Evolutionary conservation across 208 protist genomes (phyloP).

Genomic region (Crithidia thermophila): DNA sequence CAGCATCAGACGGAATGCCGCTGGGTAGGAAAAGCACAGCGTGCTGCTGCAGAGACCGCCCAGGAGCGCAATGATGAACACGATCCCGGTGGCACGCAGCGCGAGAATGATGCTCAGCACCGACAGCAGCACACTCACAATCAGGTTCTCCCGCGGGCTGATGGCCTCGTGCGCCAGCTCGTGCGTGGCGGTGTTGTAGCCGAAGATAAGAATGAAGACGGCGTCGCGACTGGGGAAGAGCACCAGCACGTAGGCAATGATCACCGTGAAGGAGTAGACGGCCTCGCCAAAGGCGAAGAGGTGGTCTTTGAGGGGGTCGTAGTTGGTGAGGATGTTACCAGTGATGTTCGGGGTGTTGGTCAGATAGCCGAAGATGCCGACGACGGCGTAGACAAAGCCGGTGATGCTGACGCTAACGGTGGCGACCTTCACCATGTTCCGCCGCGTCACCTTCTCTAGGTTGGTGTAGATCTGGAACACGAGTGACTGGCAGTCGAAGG

Average conservation of each 20-base stretch:
- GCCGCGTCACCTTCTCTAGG: conserved; percentile 51
- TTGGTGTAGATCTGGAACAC: conserved; percentile 78
- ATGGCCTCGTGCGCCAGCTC: conserved; percentile 40
- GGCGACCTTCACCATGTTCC: conserved; percentile 63
- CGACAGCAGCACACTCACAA: conserved; percentile 64
- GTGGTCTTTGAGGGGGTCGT: conserved; percentile 56
- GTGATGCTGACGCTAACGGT: conserved; percentile 49
- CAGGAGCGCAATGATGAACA: conserved; percentile 68
- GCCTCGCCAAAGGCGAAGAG: conserved; percentile 69
- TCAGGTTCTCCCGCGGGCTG: conserved; percentile 47
- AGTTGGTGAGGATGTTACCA: conserved; percentile 82
- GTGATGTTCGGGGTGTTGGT: conserved; percentile 51
- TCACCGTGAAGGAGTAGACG: conserved; percentile 69
- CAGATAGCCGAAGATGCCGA: conserved; percentile 81
- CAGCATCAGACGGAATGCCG: conserved; percentile 59
- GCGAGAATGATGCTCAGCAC: conserved; percentile 52
- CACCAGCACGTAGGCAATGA: conserved; percentile 70
- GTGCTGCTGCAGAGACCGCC: conserved; percentile 72
- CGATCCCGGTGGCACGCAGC: conserved; percentile 53
- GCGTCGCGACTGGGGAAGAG: conserved; percentile 78
- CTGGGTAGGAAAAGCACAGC: conserved; percentile 75
- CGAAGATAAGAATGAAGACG: conserved; percentile 80
- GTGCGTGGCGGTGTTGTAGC: conserved; percentile 56
- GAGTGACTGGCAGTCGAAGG: conserved; percentile 84
- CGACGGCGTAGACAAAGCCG: conserved; percentile 48